Evolutionary conservation across 305 asterid genomes (phyloP).

Genomic region (Fraxinus platypoda): DNA sequence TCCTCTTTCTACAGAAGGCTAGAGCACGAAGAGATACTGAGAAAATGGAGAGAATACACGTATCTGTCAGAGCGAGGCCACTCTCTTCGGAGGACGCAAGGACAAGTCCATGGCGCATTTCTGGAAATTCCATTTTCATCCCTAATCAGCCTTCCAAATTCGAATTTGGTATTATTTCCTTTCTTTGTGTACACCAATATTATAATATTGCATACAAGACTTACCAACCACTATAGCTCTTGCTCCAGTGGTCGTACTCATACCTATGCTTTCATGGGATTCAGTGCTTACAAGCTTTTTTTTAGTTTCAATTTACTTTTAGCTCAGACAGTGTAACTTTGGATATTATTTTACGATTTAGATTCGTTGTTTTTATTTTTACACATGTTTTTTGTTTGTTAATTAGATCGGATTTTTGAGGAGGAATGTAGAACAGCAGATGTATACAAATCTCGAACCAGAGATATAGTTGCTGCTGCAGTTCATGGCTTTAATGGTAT

Average conservation of each 20-base stretch:
- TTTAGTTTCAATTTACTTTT: background rate
- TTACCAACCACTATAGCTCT: background rate
- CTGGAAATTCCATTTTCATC: constrained; percentile 55
- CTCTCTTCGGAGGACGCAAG: constrained; percentile 70
- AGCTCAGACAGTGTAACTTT: background rate
- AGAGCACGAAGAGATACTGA: background rate
- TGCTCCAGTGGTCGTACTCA: background rate
- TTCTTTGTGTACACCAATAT: background rate
- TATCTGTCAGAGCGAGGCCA: constrained; percentile 79
- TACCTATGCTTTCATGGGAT: background rate
- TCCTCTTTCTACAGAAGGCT: background rate
- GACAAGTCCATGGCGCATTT: constrained; percentile 79
- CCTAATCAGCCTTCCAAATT: constrained; percentile 68
- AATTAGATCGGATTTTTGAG: constrained; percentile 59
- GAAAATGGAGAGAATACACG: constrained; percentile 83
- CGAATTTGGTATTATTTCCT: constrained; percentile 59
- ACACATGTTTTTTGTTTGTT: background rate
- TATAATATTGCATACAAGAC: background rate
- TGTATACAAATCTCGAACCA: constrained; percentile 63
- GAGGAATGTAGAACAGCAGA: constrained; percentile 65
- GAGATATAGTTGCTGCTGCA: constrained; percentile 71
- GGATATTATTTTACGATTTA: background rate
- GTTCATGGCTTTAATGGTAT: constrained; percentile 83
- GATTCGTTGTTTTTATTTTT: background rate
- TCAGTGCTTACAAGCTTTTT: background rate